These are phyloP conservation scores for Arxiozyma telluris DNA, from an alignment of 1,139 yeast genomes.

Conservation along the genomic window DNA sequence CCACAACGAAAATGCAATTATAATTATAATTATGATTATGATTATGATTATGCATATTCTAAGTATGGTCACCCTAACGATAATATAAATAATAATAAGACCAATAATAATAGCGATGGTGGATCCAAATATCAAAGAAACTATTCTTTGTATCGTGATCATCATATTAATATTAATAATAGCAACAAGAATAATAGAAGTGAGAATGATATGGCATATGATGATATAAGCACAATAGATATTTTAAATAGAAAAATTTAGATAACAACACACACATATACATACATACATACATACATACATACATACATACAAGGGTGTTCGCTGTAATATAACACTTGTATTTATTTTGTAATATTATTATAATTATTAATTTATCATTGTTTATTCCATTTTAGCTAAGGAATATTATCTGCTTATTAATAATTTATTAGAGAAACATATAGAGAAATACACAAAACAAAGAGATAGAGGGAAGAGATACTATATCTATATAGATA, in stretches of 20 bases:
- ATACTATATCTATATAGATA: too few species aligned
- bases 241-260: constrained; percentile 1
- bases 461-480: too few species aligned
- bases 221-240: constrained; percentile 1
- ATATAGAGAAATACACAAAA: too few species aligned
- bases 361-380: too few species aligned
- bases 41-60: neutral
- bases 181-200: neutral
- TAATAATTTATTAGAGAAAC: too few species aligned
- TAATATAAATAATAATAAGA: neutral
- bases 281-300: neutral
- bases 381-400: too few species aligned
- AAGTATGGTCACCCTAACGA: neutral
- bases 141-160: neutral
- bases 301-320: neutral
- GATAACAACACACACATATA: neutral
- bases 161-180: neutral
- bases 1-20: neutral
- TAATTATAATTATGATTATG: neutral
- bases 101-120: neutral
- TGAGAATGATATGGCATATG: neutral
- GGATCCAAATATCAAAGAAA: neutral
- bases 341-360: neutral
- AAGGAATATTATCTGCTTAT: too few species aligned
- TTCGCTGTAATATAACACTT: too few species aligned